Conservation (phyloP, 1,284 basidiomycete species). For the Spongispora temasekensis region DNA sequence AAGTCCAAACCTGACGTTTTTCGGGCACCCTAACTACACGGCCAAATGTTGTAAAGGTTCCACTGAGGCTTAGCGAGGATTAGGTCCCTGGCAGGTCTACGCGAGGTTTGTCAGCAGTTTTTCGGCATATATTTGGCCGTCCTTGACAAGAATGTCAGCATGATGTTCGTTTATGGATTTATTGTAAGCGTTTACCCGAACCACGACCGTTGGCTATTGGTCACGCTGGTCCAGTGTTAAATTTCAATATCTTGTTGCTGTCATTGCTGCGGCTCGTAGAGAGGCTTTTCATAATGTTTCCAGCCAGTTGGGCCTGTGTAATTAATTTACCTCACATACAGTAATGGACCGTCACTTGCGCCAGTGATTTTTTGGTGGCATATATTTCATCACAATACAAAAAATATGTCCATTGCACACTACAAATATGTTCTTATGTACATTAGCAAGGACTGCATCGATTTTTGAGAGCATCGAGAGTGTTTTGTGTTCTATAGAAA, state of each 20-base stretch:
- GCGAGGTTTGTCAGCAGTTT: not conserved
- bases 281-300: not conserved
- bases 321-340: not conserved
- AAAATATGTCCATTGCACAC: no score
- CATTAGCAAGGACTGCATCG: no score
- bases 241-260: not conserved
- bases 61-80: not conserved
- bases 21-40: no score
- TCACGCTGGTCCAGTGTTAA: not conserved
- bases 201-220: not conserved
- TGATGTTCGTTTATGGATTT: not conserved
- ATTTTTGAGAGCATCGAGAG: no score
- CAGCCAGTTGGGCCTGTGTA: not conserved
- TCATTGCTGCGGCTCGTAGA: not conserved
- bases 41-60: no score
- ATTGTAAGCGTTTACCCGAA: not conserved
- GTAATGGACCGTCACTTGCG: no score
- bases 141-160: not conserved
- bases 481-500: no score
- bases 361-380: no score
- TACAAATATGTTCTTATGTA: no score
- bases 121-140: not conserved
- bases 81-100: not conserved
- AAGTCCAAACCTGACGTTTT: no score
- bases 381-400: no score